These are phyloP conservation scores for Aspergillus thermomutatus DNA, from an alignment of 2,329 filamentous ascomycete genomes.

Conservation along the genomic window DNA sequence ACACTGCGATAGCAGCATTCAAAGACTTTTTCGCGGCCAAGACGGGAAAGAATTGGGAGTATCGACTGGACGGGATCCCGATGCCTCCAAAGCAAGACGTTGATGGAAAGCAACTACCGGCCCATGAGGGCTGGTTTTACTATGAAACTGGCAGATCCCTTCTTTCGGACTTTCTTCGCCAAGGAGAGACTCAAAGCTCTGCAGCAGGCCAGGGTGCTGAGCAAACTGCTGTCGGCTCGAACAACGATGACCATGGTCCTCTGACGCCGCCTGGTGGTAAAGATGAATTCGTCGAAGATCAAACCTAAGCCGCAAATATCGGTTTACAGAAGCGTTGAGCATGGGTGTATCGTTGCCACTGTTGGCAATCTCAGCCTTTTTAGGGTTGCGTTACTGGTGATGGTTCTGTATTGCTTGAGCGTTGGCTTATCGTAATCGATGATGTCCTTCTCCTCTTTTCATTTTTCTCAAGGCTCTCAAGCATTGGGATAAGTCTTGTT, in stretches of 20 bases:
- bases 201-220: neutral
- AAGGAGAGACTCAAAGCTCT: slow-evolving; percentile 2
- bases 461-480: neutral
- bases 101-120: slow-evolving; percentile 21
- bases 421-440: neutral
- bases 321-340: too few species aligned
- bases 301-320: neutral
- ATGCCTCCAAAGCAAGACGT: slow-evolving; percentile 20
- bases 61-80: slow-evolving; percentile 27
- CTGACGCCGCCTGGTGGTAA: too few species aligned
- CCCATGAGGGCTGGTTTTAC: slow-evolving; percentile 31
- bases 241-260: neutral
- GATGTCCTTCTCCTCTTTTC: neutral
- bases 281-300: too few species aligned
- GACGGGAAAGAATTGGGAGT: slow-evolving; percentile 59
- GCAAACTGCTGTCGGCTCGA: neutral
- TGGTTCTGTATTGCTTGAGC: too few species aligned
- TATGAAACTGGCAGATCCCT: slow-evolving; percentile 21
- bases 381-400: neutral
- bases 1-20: slow-evolving; percentile 51
- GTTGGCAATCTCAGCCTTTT: neutral
- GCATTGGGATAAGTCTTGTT: neutral
- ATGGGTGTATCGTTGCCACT: too few species aligned
- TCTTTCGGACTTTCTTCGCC: slow-evolving; percentile 20
- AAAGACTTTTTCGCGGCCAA: slow-evolving; percentile 56